phyloP scores from a whole-genome alignment of 2,329 filamentous ascomycete species.

The Fusarium foetens region DNA sequence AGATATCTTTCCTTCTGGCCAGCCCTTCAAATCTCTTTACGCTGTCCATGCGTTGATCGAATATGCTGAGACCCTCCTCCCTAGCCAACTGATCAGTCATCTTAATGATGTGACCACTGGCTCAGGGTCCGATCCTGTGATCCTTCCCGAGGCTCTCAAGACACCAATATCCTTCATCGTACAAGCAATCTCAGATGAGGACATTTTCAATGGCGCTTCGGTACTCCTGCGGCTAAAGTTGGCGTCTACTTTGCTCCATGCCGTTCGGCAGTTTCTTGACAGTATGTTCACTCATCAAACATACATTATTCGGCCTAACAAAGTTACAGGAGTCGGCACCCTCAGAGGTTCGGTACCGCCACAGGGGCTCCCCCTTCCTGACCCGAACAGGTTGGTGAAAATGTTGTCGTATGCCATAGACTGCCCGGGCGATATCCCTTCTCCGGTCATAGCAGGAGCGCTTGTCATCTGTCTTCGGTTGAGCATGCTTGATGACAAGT shows the following conservation, averaged over 20 bases:
- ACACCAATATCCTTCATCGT: conserved; percentile 66
- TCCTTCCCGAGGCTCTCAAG: conserved; percentile 51
- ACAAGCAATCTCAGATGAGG: conserved; percentile 67
- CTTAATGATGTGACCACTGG: background rate
- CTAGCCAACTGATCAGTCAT: conserved; percentile 26
- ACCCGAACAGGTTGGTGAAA: conserved; percentile 39
- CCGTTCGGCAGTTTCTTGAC: conserved; percentile 44
- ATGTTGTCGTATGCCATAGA: conserved; percentile 43
- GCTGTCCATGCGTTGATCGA: conserved; percentile 73
- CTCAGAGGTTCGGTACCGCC: conserved; percentile 13
- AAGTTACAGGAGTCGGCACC: conserved; percentile 23
- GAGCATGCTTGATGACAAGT: conserved; percentile 41
- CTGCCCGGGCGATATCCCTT: conserved; percentile 38
- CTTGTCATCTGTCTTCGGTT: conserved; percentile 46
- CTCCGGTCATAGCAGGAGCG: conserved; percentile 42
- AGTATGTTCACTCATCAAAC: conserved; percentile 31
- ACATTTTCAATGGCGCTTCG: conserved; percentile 57
- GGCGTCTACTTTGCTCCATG: conserved; percentile 44
- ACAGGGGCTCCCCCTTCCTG: conserved; percentile 23
- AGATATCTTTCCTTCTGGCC: conserved; percentile 73
- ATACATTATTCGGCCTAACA: conserved; percentile 7
- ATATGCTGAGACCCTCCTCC: conserved; percentile 63
- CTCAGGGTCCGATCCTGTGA: conserved; percentile 33
- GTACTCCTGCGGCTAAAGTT: conserved; percentile 42
- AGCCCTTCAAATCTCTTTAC: conserved; percentile 79